These are phyloP conservation scores for Lactifluus rugatus DNA, from an alignment of 768 basidiomycete genomes.

Conservation along the genomic window DNA sequence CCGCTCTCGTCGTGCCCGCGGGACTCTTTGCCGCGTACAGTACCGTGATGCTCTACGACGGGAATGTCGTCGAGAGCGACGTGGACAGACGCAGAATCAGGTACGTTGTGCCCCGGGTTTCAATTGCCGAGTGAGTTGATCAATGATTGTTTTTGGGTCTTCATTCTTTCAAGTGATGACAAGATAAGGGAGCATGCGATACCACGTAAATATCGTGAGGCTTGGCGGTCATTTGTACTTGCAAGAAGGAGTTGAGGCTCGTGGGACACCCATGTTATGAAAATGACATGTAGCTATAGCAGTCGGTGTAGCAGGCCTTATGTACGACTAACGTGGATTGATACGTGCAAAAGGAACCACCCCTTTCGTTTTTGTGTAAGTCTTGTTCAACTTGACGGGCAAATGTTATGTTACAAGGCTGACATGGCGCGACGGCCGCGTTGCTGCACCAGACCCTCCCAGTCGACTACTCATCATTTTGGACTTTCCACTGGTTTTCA, in stretches of 20 bases:
- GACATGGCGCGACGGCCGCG: too few species aligned
- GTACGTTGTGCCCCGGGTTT: background rate
- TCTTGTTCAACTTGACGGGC: too few species aligned
- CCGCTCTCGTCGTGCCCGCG: slow-evolving; percentile 16
- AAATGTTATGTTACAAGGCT: too few species aligned
- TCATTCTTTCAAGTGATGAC: slow-evolving; percentile 13
- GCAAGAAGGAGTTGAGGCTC: background rate
- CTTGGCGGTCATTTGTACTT: slow-evolving; percentile 9
- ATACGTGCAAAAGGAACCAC: background rate
- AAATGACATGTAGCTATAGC: background rate
- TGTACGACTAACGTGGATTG: too few species aligned
- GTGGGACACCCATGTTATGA: too few species aligned
- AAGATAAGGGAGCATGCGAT: slow-evolving; percentile 16
- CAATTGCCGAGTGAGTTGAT: background rate
- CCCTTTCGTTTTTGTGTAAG: too few species aligned
- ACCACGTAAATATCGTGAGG: slow-evolving; percentile 8
- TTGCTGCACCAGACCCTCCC: too few species aligned
- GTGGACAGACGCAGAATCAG: slow-evolving; percentile 14
- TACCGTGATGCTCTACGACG: slow-evolving; percentile 15
- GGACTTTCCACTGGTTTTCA: too few species aligned
- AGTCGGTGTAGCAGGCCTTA: background rate
- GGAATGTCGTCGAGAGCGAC: slow-evolving; percentile 9
- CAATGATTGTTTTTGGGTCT: background rate
- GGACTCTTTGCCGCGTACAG: slow-evolving; percentile 18
- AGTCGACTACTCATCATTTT: too few species aligned